A percentile compares a stretch with the other conserved stretches of the same genome.
phyloP scores from a whole-genome alignment of 257 asterid species.

The Thymus quinquecostatus region DNA sequence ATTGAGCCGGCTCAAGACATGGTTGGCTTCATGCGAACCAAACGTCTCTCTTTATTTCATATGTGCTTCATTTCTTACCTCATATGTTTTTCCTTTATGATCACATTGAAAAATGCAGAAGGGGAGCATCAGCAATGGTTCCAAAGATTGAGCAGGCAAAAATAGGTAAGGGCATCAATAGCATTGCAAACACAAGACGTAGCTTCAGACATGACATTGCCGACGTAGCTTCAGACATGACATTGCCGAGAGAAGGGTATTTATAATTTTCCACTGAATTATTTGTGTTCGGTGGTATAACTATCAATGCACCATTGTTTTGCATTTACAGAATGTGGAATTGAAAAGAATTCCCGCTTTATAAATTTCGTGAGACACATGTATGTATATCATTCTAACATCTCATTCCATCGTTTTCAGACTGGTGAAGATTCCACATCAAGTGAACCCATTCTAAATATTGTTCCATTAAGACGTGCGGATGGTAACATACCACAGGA shows the following conservation, averaged over 20 bases:
- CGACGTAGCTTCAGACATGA: not conserved
- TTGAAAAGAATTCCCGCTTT: slow-evolving; percentile 22
- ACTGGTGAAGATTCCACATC: slow-evolving; percentile 45
- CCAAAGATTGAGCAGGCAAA: slow-evolving; percentile 92
- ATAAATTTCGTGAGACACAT: not conserved
- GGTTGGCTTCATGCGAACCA: not conserved
- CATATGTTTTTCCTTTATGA: slow-evolving; percentile 17
- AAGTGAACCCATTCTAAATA: slow-evolving; percentile 58
- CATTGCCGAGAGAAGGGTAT: slow-evolving; percentile 70
- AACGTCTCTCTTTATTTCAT: slow-evolving; percentile 1
- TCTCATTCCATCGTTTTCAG: slow-evolving; percentile 40
- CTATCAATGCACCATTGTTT: slow-evolving; percentile 9
- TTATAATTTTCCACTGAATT: slow-evolving; percentile 24
- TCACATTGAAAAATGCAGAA: slow-evolving; percentile 79
- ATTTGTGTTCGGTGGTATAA: slow-evolving; percentile 24
- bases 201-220: slow-evolving; percentile 37
- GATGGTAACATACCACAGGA: slow-evolving; percentile 46
- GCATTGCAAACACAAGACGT: slow-evolving; percentile 60
- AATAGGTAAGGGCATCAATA: slow-evolving; percentile 67
- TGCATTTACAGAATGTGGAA: slow-evolving; percentile 22
- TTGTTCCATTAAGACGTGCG: slow-evolving; percentile 76
- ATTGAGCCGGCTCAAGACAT: slow-evolving; percentile 1
- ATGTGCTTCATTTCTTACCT: slow-evolving; percentile 32
- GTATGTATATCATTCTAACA: slow-evolving; percentile 7
- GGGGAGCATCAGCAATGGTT: slow-evolving; percentile 82